Conservation (phyloP, 1,284 basidiomycete species). For the Cystobasidium slooffiae region DNA sequence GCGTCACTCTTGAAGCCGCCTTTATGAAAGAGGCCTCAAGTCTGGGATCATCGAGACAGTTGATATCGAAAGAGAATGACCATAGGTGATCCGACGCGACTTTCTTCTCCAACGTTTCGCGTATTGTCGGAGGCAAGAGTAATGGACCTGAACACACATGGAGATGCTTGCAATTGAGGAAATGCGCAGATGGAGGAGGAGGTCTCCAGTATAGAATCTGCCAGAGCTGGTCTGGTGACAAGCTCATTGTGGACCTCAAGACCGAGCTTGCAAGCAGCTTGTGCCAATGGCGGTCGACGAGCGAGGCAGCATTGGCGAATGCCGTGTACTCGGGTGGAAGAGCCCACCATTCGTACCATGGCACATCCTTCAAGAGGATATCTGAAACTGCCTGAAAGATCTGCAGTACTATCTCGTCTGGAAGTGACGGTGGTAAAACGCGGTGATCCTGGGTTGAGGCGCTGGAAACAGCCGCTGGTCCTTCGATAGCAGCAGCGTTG, state of each 20-base stretch:
- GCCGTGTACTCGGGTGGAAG: too few relatives aligned
- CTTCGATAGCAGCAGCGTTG: not conserved
- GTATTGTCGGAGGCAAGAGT: too few relatives aligned
- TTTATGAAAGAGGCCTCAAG: too few relatives aligned
- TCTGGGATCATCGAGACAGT: too few relatives aligned
- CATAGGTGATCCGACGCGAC: too few relatives aligned
- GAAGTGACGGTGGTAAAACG: not conserved
- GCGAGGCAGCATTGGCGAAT: not conserved
- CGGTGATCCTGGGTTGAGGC: not conserved
- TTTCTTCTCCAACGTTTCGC: too few relatives aligned
- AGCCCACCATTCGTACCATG: not conserved
- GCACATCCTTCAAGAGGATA: not conserved
- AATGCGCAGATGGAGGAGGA: too few relatives aligned
- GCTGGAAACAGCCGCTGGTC: not conserved
- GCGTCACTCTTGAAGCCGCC: too few relatives aligned
- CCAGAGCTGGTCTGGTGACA: not conserved
- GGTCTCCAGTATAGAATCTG: too few relatives aligned
- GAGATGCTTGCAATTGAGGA: not conserved
- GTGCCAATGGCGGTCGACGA: not conserved
- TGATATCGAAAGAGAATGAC: too few relatives aligned
- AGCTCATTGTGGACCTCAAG: not conserved
- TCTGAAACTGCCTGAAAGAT: not conserved
- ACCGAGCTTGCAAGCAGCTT: not conserved
- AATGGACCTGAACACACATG: too few relatives aligned
- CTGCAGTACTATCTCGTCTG: not conserved